A percentile compares a stretch with the other conserved stretches of the same genome.
Conservation (phyloP, 2,329 filamentous ascomycete genomes). For the Sarocladium strictum region DNA sequence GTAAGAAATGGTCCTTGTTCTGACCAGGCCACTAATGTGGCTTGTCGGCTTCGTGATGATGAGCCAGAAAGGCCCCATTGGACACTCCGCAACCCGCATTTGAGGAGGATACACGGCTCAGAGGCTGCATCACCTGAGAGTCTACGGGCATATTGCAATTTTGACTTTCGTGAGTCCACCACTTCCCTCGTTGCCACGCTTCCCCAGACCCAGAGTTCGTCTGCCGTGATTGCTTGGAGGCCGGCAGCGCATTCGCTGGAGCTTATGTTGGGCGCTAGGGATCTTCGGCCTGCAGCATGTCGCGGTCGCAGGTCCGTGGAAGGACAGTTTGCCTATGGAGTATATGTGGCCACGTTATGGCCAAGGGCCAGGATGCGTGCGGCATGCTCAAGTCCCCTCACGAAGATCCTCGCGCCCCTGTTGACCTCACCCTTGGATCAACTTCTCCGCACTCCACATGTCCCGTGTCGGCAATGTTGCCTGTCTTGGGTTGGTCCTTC, state of each 20-base stretch:
- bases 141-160: neutral
- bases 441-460: slow-evolving; percentile 9
- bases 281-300: neutral
- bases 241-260: neutral
- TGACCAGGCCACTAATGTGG: neutral
- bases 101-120: neutral
- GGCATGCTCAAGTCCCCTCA: neutral
- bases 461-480: slow-evolving; percentile 7
- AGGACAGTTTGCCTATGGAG: no score
- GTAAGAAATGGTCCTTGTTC: no score
- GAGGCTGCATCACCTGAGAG: neutral
- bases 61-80: neutral
- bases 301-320: neutral
- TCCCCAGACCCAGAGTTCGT: neutral
- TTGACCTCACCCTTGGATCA: slow-evolving; percentile 2
- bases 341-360: slow-evolving; percentile 1
- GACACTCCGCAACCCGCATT: neutral
- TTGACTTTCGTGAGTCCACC: neutral
- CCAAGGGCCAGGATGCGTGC: slow-evolving; percentile 6
- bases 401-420: slow-evolving; percentile 1
- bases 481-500: neutral
- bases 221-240: no score
- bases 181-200: neutral
- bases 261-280: neutral
- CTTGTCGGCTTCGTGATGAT: neutral